phyloP scores from a whole-genome alignment of 2,329 filamentous ascomycete genomes.

The Penicillium sp. region DNA sequence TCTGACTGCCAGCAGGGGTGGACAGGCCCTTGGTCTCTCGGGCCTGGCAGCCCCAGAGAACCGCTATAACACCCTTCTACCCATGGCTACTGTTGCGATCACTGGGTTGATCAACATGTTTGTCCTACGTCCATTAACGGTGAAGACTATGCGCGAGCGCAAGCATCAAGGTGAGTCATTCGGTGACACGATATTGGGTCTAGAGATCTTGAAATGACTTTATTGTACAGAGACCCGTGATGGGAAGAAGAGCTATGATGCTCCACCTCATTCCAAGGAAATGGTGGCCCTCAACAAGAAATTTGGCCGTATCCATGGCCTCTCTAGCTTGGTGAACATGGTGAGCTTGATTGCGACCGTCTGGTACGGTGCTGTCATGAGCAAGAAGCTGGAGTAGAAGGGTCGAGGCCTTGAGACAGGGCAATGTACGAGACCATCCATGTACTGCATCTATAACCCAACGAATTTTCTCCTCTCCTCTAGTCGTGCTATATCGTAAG shows the following conservation, averaged over 20 bases:
- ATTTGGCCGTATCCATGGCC: conserved; percentile 79
- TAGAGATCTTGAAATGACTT: conserved; percentile 12
- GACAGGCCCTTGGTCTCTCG: conserved; percentile 33
- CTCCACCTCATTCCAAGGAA: conserved; percentile 77
- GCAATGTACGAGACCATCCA: background rate
- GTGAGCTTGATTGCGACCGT: conserved; percentile 69
- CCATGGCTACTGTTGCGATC: conserved; percentile 71
- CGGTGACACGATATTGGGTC: background rate
- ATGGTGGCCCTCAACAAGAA: conserved; percentile 79
- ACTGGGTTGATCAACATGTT: conserved; percentile 71
- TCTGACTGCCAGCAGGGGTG: conserved; percentile 74
- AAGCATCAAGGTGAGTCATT: conserved; percentile 72
- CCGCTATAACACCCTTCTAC: conserved; percentile 66
- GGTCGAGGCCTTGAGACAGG: background rate
- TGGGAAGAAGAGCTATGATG: conserved; percentile 83
- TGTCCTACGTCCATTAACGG: conserved; percentile 75
- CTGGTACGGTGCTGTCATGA: conserved; percentile 77
- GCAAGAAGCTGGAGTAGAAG: conserved; percentile 56
- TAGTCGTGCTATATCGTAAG: background rate
- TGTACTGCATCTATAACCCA: background rate
- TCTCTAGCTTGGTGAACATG: conserved; percentile 80
- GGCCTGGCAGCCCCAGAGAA: conserved; percentile 57
- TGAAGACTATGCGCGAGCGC: conserved; percentile 72
- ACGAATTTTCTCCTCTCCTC: background rate
- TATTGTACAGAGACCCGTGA: conserved; percentile 73